These are phyloP conservation scores for Dactylellina parvicollis DNA, from an alignment of 2,329 filamentous ascomycete genomes.

Conservation along the genomic window DNA sequence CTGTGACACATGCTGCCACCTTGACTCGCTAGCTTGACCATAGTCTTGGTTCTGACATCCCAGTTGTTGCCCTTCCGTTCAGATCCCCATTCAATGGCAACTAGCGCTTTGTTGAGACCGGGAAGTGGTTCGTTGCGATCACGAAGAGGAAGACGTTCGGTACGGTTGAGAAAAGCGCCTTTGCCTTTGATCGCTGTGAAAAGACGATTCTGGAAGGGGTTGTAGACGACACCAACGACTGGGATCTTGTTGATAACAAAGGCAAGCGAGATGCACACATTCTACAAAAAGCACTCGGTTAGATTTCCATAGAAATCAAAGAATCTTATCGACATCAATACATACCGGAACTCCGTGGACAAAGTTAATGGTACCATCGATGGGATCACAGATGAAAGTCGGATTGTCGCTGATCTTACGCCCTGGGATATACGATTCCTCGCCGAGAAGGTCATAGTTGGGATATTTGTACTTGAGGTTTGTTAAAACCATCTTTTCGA, in stretches of 20 bases:
- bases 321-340: conserved; percentile 3
- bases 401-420: conserved; percentile 71
- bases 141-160: conserved; percentile 61
- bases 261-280: conserved; percentile 80
- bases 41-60: conserved; percentile 74
- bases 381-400: conserved; percentile 83
- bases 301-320: conserved; percentile 7
- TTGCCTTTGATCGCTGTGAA: conserved; percentile 75
- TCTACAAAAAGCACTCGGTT: conserved; percentile 55
- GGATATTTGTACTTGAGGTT: conserved; percentile 69
- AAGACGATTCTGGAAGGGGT: conserved; percentile 76
- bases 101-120: conserved; percentile 71
- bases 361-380: conserved; percentile 69
- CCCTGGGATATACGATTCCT: conserved; percentile 79
- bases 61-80: conserved; percentile 76
- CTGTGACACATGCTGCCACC: conserved; percentile 81
- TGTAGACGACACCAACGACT: conserved; percentile 79
- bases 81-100: conserved; percentile 79
- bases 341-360: conserved; percentile 53
- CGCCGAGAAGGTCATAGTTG: conserved; percentile 73
- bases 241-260: conserved; percentile 72
- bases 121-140: conserved; percentile 68
- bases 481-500: conserved; percentile 71
- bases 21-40: conserved; percentile 70
- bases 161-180: conserved; percentile 69